phyloP scores from a whole-genome alignment of 2,329 filamentous ascomycete genomes.

The Fusarium sp. region DNA sequence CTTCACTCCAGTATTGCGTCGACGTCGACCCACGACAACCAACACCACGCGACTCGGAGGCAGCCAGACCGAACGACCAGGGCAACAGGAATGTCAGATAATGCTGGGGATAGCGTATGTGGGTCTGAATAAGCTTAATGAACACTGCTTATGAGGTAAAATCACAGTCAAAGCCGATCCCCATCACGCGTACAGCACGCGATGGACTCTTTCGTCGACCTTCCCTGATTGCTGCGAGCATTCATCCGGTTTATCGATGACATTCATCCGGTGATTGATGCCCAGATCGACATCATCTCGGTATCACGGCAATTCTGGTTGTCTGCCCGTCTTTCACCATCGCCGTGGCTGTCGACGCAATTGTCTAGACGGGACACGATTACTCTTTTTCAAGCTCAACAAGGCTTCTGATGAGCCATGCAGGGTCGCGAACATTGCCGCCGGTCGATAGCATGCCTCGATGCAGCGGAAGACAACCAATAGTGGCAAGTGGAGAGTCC shows the following conservation, averaged over 20 bases:
- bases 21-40: slow-evolving; percentile 1
- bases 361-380: slow-evolving; percentile 20
- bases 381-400: background rate
- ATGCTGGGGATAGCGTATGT: slow-evolving; percentile 22
- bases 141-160: slow-evolving; percentile 18
- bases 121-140: slow-evolving; percentile 35
- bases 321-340: slow-evolving; percentile 36
- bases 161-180: slow-evolving; percentile 2
- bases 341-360: slow-evolving; percentile 38
- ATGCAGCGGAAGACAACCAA: slow-evolving; percentile 14
- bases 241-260: background rate
- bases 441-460: background rate
- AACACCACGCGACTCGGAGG: slow-evolving; percentile 5
- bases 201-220: background rate
- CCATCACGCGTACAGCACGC: background rate
- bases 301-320: background rate
- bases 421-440: background rate
- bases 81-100: slow-evolving; percentile 1
- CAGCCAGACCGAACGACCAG: slow-evolving; percentile 1
- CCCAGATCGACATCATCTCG: slow-evolving; percentile 18
- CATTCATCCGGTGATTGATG: background rate
- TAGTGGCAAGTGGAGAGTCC: slow-evolving; percentile 23
- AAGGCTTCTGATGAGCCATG: background rate
- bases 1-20: slow-evolving; percentile 9
- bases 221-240: background rate